Evolutionary conservation across 345 rosid genomes (phyloP), one percentile per base, ranked within the genome.

Genomic region (Abelmoschus esculentus): DNA sequence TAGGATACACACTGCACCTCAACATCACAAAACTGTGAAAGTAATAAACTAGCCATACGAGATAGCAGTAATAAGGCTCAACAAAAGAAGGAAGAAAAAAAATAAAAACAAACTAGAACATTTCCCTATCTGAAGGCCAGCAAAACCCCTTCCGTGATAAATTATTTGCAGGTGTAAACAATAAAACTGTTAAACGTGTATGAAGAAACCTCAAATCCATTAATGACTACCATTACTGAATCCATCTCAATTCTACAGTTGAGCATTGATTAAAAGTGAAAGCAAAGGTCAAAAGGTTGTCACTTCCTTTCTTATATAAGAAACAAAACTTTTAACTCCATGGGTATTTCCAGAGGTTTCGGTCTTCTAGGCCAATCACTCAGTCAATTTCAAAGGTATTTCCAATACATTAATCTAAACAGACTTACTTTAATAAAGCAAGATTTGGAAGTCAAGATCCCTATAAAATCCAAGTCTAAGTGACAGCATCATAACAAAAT

Each of bases 161-260:
- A 31, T 13, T 29, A 29, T 31, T 59, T 3, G 67, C 31, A 63
- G 18, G 32, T 42, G 7, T 19, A 42, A 42, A 19, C 32, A 11
- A 63, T 63, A 63, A 19, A 22, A 18, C 18, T 42, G 17, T 42
- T 12, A 3, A 19, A 26, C 4, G 38, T 12, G 22, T 7, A 47
- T 66, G 56, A 46, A 13, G 55, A 65, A 46, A 66, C 47, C 69
- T 47, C 56, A 66, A 47, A 49, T 49, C 54, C 2, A 14, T 49
- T 49, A 61, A 26, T 42, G n/a, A 64, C 3, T 11, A 12, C 11
- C 32, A 64, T 42, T 11, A 64, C 18, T 7, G 18, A 64, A 18
- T 55, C 55, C 69, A 5, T 66, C 56, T 28, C 38, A 44, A 46
- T 14, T 38, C 55, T 9, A 31, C 28, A 49, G 28, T 66, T 31